phyloP scores from a whole-genome alignment of 2,329 filamentous ascomycete species.

The Cladorrhinum sp. region DNA sequence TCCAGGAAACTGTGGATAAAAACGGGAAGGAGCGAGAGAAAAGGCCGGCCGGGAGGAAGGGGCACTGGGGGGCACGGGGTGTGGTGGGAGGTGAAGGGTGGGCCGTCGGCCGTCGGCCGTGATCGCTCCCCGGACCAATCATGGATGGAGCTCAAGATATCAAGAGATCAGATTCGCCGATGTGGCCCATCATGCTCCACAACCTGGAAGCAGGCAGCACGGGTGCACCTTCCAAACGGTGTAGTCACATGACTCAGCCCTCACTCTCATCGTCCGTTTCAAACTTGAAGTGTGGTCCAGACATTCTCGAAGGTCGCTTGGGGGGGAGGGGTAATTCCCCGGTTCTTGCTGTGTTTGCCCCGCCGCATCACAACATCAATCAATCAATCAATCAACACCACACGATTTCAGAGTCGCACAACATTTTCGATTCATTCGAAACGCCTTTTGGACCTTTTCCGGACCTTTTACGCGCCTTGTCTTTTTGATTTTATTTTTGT shows the following conservation, averaged over 20 bases:
- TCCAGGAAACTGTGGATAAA: slow-evolving; percentile 2
- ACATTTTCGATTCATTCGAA: not conserved
- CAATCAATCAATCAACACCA: not conserved
- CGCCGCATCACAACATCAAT: slow-evolving; percentile 4
- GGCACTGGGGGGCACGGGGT: not conserved
- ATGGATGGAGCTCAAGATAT: not conserved
- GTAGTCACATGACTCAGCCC: slow-evolving; percentile 8
- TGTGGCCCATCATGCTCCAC: not conserved
- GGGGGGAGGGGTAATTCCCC: not conserved
- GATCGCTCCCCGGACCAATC: slow-evolving; percentile 6
- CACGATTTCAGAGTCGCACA: not conserved
- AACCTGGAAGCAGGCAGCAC: not conserved
- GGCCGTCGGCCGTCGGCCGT: not conserved
- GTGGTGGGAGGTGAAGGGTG: not conserved
- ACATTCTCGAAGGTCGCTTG: not conserved
- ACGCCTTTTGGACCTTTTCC: not conserved
- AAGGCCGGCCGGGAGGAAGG: not conserved
- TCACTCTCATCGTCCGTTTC: not conserved
- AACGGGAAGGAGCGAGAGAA: slow-evolving; percentile 9
- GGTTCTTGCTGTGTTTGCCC: not conserved
- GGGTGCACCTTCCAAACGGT: not conserved
- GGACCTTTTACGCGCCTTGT: not conserved
- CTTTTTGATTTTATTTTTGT: not conserved
- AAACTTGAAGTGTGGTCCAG: not conserved
- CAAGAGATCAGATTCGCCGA: not conserved